A percentile compares a stretch with the other conserved stretches of the same genome.
Conservation (phyloP, 2,329 filamentous ascomycete species). For the Aspergillus luchuensis region DNA sequence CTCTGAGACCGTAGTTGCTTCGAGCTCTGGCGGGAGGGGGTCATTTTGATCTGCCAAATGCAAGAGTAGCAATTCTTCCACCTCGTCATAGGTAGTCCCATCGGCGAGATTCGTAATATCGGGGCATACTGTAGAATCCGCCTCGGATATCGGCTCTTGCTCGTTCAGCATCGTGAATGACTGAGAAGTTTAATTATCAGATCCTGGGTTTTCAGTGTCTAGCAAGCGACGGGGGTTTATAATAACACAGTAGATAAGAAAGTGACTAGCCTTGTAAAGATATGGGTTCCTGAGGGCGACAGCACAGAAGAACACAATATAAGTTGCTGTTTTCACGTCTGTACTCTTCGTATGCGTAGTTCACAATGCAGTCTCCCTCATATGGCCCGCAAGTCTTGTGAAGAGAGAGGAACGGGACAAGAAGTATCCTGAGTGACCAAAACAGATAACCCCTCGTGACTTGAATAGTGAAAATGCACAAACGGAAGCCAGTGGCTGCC, state of each 20-base stretch:
- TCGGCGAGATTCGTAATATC: not conserved
- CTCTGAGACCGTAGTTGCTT: slow-evolving; percentile 15
- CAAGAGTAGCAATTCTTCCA: slow-evolving; percentile 25
- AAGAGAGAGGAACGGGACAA: too few species aligned
- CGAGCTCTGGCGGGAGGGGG: slow-evolving; percentile 18
- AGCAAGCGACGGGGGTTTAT: too few species aligned
- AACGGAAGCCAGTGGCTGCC: too few species aligned
- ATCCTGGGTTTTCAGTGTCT: not conserved
- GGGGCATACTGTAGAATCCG: not conserved
- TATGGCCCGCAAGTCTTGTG: too few species aligned
- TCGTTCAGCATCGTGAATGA: not conserved
- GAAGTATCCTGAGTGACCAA: too few species aligned
- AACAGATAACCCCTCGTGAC: too few species aligned
- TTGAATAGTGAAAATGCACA: too few species aligned
- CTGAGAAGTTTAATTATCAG: not conserved
- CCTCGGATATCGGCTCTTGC: not conserved
- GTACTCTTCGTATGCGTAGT: too few species aligned
- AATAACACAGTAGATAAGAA: not conserved
- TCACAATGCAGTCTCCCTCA: too few species aligned
- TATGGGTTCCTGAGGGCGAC: too few species aligned
- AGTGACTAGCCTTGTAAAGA: not conserved
- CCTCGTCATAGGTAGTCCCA: slow-evolving; percentile 14
- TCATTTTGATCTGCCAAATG: slow-evolving; percentile 21
- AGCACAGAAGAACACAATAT: too few species aligned
- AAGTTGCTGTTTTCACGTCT: too few species aligned